Evolutionary conservation across 345 rosid species (phyloP).

Genomic region (Lumnitzera racemosa): DNA sequence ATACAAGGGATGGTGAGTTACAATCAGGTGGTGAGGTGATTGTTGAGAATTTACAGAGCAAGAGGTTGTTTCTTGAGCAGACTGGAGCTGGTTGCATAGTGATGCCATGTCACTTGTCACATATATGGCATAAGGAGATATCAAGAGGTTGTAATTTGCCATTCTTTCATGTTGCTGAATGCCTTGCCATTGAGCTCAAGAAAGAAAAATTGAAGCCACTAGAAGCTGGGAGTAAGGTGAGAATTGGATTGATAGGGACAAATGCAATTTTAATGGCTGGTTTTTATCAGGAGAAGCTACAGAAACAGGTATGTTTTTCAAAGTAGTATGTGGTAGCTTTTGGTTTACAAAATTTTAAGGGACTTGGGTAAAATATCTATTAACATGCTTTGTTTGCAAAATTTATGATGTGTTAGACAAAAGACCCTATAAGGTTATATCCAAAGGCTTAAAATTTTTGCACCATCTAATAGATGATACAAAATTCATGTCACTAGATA

Average conservation of each 20-base stretch:
- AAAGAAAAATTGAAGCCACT: conserved; percentile 54
- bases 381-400: too few relatives aligned
- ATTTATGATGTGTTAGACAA: too few relatives aligned
- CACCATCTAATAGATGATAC: too few relatives aligned
- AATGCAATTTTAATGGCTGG: conserved; percentile 31
- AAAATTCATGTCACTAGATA: too few relatives aligned
- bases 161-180: conserved; percentile 51
- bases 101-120: conserved; percentile 58
- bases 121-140: conserved; percentile 48
- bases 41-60: conserved; percentile 37
- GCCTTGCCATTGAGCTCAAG: conserved; percentile 54
- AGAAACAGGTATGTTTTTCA: conserved; percentile 30
- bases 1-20: not conserved
- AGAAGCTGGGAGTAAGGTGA: conserved; percentile 48
- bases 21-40: conserved; percentile 9
- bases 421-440: too few relatives aligned
- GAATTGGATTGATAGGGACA: conserved; percentile 55
- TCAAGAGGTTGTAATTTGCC: conserved; percentile 45
- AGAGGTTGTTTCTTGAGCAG: conserved; percentile 51
- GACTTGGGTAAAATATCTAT: too few relatives aligned
- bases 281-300: conserved; percentile 51
- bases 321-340: too few relatives aligned
- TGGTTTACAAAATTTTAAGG: too few relatives aligned
- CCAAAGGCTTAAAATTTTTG: too few relatives aligned
- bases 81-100: conserved; percentile 58